phyloP scores from a whole-genome alignment of 1,284 basidiomycete species.

The Pyrrhoderma lamaoense region DNA sequence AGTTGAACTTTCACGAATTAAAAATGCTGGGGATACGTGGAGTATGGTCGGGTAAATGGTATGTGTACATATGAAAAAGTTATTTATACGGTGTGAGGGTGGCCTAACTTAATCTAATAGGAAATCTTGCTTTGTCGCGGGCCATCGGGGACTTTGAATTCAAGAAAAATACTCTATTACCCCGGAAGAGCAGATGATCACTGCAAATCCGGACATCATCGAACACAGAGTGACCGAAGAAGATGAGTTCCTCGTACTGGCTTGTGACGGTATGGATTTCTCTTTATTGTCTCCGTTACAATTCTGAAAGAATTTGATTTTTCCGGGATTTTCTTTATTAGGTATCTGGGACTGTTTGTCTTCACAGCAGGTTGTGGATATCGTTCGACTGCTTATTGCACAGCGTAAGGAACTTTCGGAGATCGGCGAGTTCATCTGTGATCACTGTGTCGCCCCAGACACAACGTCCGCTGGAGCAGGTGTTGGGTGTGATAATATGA shows the following conservation, averaged over 20 bases:
- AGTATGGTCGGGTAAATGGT: conserved; percentile 98
- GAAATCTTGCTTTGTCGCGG: conserved; percentile 92
- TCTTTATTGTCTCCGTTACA: not conserved
- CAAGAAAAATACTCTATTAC: conserved; percentile 84
- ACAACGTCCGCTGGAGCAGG: conserved; percentile 78
- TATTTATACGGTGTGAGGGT: not conserved
- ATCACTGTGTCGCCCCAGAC: conserved; percentile 91
- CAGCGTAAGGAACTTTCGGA: conserved; percentile 74
- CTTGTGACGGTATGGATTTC: conserved; percentile 79
- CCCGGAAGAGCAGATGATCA: conserved; percentile 94
- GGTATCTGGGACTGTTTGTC: conserved; percentile 98
- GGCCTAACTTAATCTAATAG: conserved; percentile 34
- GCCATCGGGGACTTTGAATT: conserved; percentile 99
- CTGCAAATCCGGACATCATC: conserved; percentile 88
- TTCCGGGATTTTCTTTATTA: conserved; percentile 27
- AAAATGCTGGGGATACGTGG: conserved; percentile 95
- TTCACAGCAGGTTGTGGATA: conserved; percentile 91
- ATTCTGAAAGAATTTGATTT: not conserved
- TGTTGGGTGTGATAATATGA: conserved; percentile 99
- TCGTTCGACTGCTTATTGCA: conserved; percentile 78
- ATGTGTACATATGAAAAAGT: conserved; percentile 25
- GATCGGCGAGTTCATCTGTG: conserved; percentile 88
- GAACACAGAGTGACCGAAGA: conserved; percentile 77
- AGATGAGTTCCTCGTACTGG: conserved; percentile 94
- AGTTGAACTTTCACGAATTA: conserved; percentile 86